A percentile compares a stretch with the other conserved stretches of the same genome.
Evolutionary conservation across 176 grass and related monocot species (phyloP).

Genomic region (Carex kokanica): DNA sequence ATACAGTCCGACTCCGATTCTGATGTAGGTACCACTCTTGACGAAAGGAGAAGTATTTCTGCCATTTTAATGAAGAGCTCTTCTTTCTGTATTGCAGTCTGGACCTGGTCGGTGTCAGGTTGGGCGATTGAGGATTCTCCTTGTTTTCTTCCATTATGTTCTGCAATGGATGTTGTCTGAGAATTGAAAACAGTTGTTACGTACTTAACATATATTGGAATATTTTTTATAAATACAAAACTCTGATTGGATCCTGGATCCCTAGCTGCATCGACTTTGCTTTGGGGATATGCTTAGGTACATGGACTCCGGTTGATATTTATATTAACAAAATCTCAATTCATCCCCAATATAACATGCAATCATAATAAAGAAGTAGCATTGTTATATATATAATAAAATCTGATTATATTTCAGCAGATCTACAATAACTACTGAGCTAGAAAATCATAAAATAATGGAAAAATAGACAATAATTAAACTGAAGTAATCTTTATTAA

Average conservation of each 20-base stretch:
- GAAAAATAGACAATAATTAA: too few relatives aligned
- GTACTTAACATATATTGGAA: too few relatives aligned
- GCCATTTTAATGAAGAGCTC: conserved; percentile 40
- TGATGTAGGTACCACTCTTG: background rate
- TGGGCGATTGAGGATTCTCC: background rate
- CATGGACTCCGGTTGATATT: background rate
- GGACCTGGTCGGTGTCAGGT: background rate
- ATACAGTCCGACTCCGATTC: conserved; percentile 32
- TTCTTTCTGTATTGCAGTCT: background rate
- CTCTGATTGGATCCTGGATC: background rate
- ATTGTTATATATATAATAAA: background rate
- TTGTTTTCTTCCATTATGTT: background rate
- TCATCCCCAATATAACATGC: background rate
- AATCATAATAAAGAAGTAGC: background rate
- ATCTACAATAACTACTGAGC: background rate
- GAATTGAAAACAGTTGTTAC: conserved; percentile 3
- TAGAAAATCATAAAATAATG: too few relatives aligned
- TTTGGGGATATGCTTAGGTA: background rate
- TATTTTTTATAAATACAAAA: too few relatives aligned
- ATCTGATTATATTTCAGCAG: background rate
- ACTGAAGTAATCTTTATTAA: background rate
- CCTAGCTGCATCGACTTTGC: background rate
- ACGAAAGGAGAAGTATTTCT: background rate
- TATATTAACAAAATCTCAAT: background rate
- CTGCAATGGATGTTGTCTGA: background rate